Conservation (phyloP, 345 rosid genomes). For the Excoecaria cochinchinensis region DNA sequence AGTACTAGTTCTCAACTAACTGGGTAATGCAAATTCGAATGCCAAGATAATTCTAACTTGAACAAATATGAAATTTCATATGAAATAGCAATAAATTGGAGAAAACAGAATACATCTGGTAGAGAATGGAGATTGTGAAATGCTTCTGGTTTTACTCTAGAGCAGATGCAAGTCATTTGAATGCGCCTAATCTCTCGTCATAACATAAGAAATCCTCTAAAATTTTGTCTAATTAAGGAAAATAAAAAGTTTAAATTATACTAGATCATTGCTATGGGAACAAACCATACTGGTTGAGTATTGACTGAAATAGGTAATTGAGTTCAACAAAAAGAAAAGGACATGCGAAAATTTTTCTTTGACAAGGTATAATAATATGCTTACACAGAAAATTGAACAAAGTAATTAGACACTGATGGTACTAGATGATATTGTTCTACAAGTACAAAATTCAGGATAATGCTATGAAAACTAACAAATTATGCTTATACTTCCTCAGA, state of each 20-base stretch:
- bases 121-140: neutral
- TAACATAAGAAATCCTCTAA: neutral
- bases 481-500: constrained; percentile 20
- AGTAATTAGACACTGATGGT: constrained; percentile 6
- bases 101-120: neutral
- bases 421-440: constrained; percentile 17
- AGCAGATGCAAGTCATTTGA: neutral
- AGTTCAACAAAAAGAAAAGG: neutral
- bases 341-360: neutral
- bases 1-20: too few relatives aligned
- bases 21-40: too few relatives aligned
- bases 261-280: neutral
- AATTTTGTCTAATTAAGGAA: too few relatives aligned
- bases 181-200: neutral
- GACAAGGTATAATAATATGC: neutral
- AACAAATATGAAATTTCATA: neutral
- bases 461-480: constrained; percentile 25
- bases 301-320: neutral
- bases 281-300: neutral
- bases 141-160: neutral
- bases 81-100: neutral
- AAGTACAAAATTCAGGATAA: constrained; percentile 12
- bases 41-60: too few relatives aligned
- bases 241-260: too few relatives aligned
- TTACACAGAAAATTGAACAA: neutral